Evolutionary conservation across 352 stramenopile genomes (phyloP), one percentile per base, ranked within the genome.

Genomic region (Globisporangium abappressorium): DNA sequence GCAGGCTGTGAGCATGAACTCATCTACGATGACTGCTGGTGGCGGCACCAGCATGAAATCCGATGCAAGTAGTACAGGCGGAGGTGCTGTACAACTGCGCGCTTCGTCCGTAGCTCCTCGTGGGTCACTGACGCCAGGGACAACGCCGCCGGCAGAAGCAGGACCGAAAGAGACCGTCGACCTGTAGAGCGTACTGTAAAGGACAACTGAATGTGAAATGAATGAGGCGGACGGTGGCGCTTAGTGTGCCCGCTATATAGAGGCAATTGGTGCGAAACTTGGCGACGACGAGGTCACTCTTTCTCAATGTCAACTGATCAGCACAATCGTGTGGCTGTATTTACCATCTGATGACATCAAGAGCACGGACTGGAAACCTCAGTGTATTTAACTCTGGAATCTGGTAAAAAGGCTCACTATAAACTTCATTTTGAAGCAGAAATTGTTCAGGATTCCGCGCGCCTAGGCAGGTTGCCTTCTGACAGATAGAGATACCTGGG

Each of bases 1-100:
- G 57, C 76, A 84, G 55, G 64, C 56, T 22, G 18, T 26, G 49
- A 38, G 43, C 20, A 53, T 55, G 36, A 55, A 28, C 58, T 26
- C 22, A 8, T 38, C 36, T 34, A 6, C 5, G 20, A 8, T 46
- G 55, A n/a, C 9, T 22, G 15, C 24, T 59, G 53, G 24, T 38
- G 28, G 15, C 5, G 8, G 6, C 7, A 2, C 54, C 9, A 14
- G 24, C 6, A 60, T 28, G 55, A 60, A 60, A 18, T 46, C 28
- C 20, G 30, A 60, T 26, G 47, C n/a, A 3, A 28, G 47, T 28
- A 8, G 47, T 22, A 14, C 20, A 8, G 41, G 41, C n/a, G 15
- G 15, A 20, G 38, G 38, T 4, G 41, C 15, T n/a, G 14, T 15
- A 15, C 0, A 14, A 9, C 14, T n/a, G 41, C 41, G 41, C 15